Base-by-base conservation (phyloP, 495 filamentous ascomycete genomes). In the Friedmanniomyces endolithicus region DNA sequence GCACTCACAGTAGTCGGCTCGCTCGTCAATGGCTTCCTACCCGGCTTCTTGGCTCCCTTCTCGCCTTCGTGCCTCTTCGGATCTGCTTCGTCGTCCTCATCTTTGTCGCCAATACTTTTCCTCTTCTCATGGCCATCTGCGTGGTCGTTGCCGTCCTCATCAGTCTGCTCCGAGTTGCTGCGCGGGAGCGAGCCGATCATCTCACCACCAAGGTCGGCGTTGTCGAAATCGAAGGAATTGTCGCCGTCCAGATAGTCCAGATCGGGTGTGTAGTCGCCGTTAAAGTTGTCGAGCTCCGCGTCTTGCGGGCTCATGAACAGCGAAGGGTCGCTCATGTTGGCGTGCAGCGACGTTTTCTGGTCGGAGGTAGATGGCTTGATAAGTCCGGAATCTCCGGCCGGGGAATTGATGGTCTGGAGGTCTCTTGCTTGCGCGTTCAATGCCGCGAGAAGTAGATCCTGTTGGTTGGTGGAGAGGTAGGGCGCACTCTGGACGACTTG, bases 1-100 rank as follows among this genome's bases (percentile, higher is more conserved):
- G 27, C 6, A 33, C 88, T 74, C 82, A 96, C 90, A 58, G 92
- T 92, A 54, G 88, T 97, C 11, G 92, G 92, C 60, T 99, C 92
- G 35, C 86, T 88, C 46, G 86, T 97, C 63, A 99, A 73, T 19
- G 90, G 92, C 76, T 99, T 99, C 55, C 92, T 79, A 40, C 92
- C 92, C 1, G 94, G 94, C 68, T 95, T 98, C 78, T 96, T 97
- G 9, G 86, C 80, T 53, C 84, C 86, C 50, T 84, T 82, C 57
- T 85, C 82, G 51, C 82, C 78, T 67, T 95, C 88, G 59, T 87
- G 74, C 45, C 88, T 75, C 73, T 96, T 95, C 56, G 82, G 83
- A 8, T 69, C 65, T 6, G 84, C 83, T 46, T 70, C 65, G 17
- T 67, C 69, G 11, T 78, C 84, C 20, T 85, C 85, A 33, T 82